A percentile compares a stretch with the other conserved stretches of the same genome.
phyloP scores from a whole-genome alignment of 2,329 filamentous ascomycete species.

The Diaporthe eres region DNA sequence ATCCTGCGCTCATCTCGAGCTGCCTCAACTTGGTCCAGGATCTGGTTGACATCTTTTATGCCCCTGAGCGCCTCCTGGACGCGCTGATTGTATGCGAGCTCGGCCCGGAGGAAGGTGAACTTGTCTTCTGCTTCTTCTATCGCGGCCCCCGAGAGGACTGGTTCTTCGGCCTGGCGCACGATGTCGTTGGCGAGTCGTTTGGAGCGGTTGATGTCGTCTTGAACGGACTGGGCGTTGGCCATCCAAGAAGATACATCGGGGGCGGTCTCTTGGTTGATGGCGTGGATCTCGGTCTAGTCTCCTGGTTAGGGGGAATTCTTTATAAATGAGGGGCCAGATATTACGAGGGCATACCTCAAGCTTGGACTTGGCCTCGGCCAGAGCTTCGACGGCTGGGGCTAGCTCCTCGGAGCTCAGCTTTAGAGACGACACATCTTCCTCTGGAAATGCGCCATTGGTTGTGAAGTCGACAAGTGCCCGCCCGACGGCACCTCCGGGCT shows the following conservation, averaged over 20 bases:
- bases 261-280: constrained; percentile 81
- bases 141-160: constrained; percentile 66
- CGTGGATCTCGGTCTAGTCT: constrained; percentile 76
- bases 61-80: constrained; percentile 64
- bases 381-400: constrained; percentile 56
- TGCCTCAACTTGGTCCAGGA: constrained; percentile 74
- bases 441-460: constrained; percentile 60
- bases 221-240: constrained; percentile 83
- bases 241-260: constrained; percentile 91
- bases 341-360: constrained; percentile 57
- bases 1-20: constrained; percentile 68
- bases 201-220: constrained; percentile 87
- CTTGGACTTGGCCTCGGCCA: constrained; percentile 58
- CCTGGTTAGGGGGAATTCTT: background rate
- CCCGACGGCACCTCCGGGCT: constrained; percentile 55
- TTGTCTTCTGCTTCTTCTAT: constrained; percentile 68
- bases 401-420: constrained; percentile 54
- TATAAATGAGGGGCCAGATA: background rate
- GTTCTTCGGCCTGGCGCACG: constrained; percentile 79
- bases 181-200: constrained; percentile 86
- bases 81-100: constrained; percentile 72
- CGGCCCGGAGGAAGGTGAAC: constrained; percentile 69
- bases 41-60: constrained; percentile 70
- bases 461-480: constrained; percentile 77
- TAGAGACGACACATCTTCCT: constrained; percentile 59